A percentile compares a stretch with the other conserved stretches of the same genome.
phyloP scores from a whole-genome alignment of 2,329 filamentous ascomycete genomes.

The Emericellopsis cladophorae region DNA sequence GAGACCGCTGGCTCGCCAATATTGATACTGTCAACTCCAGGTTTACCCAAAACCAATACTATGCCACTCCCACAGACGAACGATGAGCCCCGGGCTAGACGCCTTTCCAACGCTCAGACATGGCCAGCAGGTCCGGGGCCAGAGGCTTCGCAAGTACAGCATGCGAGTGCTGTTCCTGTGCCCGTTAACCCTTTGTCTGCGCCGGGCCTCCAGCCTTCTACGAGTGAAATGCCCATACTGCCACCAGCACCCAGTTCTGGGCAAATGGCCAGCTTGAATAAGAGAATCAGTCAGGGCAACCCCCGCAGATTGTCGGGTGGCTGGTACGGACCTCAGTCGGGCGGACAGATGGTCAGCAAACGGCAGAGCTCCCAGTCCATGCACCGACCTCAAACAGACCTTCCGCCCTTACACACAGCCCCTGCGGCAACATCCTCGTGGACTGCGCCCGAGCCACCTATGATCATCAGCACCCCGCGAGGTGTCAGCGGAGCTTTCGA shows the following conservation, averaged over 20 bases:
- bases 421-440: constrained; percentile 4
- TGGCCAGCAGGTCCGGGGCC: constrained; percentile 28
- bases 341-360: not conserved
- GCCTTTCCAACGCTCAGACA: constrained; percentile 24
- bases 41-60: no score
- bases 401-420: constrained; percentile 2
- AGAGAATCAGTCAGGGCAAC: constrained; percentile 21
- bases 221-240: constrained; percentile 19
- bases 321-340: constrained; percentile 20
- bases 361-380: not conserved
- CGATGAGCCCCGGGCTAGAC: constrained; percentile 5
- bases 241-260: constrained; percentile 24
- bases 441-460: constrained; percentile 32
- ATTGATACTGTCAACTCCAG: not conserved
- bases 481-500: constrained; percentile 43
- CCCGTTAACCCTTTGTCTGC: constrained; percentile 24
- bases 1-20: not conserved
- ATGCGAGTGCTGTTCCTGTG: no score
- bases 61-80: no score
- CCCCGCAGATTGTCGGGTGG: constrained; percentile 29
- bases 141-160: not conserved
- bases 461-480: constrained; percentile 48
- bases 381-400: not conserved
- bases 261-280: constrained; percentile 24
- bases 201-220: constrained; percentile 17